These are phyloP conservation scores for Trichoderma parareesei DNA, from an alignment of 495 filamentous ascomycete species.

Conservation along the genomic window DNA sequence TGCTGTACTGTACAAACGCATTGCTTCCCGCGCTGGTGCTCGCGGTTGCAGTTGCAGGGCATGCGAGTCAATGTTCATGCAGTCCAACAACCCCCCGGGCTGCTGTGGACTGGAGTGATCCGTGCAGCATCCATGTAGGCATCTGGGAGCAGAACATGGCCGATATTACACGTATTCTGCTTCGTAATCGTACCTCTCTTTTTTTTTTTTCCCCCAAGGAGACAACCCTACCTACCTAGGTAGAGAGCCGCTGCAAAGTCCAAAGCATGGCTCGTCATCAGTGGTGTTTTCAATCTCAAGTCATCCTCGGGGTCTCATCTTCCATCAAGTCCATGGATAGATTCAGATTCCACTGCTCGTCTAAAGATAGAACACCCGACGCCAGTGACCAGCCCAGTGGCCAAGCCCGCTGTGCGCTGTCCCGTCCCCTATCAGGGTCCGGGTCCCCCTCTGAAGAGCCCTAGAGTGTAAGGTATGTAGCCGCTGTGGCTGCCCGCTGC, in stretches of 20 bases:
- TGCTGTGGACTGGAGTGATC: neutral
- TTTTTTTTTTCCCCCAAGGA: no score
- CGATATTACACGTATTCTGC: no score
- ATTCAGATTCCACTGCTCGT: no score
- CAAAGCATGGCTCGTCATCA: no score
- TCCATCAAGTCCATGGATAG: neutral
- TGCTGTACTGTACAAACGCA: neutral
- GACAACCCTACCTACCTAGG: no score
- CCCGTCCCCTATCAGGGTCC: neutral
- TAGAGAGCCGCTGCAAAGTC: no score
- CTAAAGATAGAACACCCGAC: no score
- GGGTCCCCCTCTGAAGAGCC: neutral
- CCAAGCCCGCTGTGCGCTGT: no score
- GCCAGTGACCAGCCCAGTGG: no score
- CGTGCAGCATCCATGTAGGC: neutral
- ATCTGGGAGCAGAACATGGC: neutral
- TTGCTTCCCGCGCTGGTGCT: neutral
- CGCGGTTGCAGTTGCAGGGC: neutral
- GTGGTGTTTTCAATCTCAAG: no score
- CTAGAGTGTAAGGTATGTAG: neutral
- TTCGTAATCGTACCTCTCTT: no score
- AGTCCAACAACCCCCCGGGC: neutral
- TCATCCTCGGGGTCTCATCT: no score
- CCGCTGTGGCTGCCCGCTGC: constrained; percentile 1
- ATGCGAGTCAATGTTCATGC: constrained; percentile 1